Conservation (phyloP, 2,329 filamentous ascomycete species). For the Ceratocystis albifundus region DNA sequence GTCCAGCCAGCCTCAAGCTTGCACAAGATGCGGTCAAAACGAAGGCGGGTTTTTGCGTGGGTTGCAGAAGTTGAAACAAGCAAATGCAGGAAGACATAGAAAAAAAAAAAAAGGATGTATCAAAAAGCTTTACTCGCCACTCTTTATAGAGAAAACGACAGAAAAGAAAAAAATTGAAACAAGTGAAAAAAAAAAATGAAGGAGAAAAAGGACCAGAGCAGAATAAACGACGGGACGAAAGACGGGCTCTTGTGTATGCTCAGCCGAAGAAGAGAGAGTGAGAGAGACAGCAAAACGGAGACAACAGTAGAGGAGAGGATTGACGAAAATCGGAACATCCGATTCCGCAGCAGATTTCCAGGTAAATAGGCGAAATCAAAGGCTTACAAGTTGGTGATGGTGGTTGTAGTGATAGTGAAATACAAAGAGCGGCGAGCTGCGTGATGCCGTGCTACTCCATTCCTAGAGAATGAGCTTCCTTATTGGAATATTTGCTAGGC, state of each 20-base stretch:
- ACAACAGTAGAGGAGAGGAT: background rate
- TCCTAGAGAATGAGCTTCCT: slow-evolving; percentile 8
- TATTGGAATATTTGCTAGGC: background rate
- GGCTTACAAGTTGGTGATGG: background rate
- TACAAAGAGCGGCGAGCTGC: background rate
- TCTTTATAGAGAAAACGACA: background rate
- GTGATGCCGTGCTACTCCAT: slow-evolving; percentile 10
- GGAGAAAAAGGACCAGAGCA: background rate
- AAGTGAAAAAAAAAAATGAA: background rate
- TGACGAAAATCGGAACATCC: background rate
- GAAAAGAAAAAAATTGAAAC: background rate
- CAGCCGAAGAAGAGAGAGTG: background rate
- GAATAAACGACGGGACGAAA: background rate
- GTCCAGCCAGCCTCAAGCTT: background rate
- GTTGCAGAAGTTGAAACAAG: slow-evolving; percentile 9
- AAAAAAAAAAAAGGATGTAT: background rate
- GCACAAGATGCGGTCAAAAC: slow-evolving; percentile 7
- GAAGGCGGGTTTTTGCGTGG: slow-evolving; percentile 9
- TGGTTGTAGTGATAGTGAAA: background rate
- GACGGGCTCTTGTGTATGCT: background rate
- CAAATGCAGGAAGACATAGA: slow-evolving; percentile 2
- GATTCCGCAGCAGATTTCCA: background rate
- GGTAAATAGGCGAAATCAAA: slow-evolving; percentile 11
- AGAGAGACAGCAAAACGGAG: background rate
- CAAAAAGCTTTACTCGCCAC: background rate